Conservation (phyloP, 2,329 filamentous ascomycete genomes). For the Acrodontium crateriforme region DNA sequence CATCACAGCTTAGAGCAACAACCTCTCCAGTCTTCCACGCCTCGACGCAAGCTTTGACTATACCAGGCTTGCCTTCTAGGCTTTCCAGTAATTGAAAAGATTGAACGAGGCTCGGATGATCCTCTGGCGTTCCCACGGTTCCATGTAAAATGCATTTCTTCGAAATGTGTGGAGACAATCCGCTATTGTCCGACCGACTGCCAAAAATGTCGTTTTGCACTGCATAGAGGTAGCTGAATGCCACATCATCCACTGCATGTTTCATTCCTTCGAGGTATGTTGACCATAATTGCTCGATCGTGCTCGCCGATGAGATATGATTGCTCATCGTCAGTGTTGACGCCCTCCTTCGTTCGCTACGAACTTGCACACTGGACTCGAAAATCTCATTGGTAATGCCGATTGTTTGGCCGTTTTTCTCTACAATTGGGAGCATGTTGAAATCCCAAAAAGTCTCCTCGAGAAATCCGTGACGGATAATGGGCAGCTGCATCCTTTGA, state of each 20-base stretch:
- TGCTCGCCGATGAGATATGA: conserved; percentile 6
- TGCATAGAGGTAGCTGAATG: conserved; percentile 16
- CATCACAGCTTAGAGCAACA: conserved; percentile 17
- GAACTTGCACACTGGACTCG: conserved; percentile 12
- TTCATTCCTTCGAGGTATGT: conserved; percentile 10
- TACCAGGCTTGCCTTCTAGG: neutral
- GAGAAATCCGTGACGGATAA: conserved; percentile 14
- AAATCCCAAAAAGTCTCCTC: conserved; percentile 20
- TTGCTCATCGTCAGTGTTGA: conserved; percentile 9
- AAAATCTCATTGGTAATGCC: conserved; percentile 15
- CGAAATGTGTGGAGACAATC: neutral
- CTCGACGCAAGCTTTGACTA: conserved; percentile 19
- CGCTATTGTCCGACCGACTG: conserved; percentile 1
- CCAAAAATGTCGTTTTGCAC: conserved; percentile 9
- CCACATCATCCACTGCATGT: conserved; percentile 10
- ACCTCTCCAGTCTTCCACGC: conserved; percentile 18
- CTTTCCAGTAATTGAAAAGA: conserved; percentile 7
- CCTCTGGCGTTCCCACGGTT: conserved; percentile 14
- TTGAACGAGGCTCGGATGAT: conserved; percentile 15
- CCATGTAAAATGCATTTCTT: conserved; percentile 14
- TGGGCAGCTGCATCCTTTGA: conserved; percentile 9
- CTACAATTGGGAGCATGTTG: conserved; percentile 15
- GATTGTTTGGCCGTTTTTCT: conserved; percentile 7
- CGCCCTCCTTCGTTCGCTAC: conserved; percentile 10
- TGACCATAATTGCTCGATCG: conserved; percentile 13